Evolutionary conservation across 495 filamentous ascomycete genomes (phyloP), one percentile per base, ranked within the genome.

Genomic region (Penicillium simplicissimum): DNA sequence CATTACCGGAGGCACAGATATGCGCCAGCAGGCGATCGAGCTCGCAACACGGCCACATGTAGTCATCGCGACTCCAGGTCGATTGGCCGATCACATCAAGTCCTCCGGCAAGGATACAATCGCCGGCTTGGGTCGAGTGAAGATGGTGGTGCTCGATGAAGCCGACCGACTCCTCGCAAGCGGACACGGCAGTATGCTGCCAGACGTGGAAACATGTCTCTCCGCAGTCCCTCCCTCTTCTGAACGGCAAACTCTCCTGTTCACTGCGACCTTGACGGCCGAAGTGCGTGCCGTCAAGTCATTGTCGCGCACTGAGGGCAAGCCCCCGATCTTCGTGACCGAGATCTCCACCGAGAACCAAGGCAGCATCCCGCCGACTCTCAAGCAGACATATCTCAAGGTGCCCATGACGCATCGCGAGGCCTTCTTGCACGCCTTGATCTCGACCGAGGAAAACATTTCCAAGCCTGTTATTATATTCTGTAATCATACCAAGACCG

Each of bases 221-320:
- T 84, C 82, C 5, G 85, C 87, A 2, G 84, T 98, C 1, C 94
- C 95, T 1, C 85, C 92, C 0, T 75, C 82, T 0, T 70, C 79
- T 2, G 80, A 91, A 66, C 85, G 95, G 14, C 96, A 97, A 65
- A 96, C 93, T 10, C 85, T 93, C 42, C 86, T 98, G n/a, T 98
- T 98, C 79, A 98, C 95, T 2, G 95, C 95, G 13, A 98, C 95
- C 4, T 82, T 98, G 25, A 98, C 96, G 0, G 85, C 90, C n/a
- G 94, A 98, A 76, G 91, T 98, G 9, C 86, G 88, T 38, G 88
- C 90, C 5, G 74, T 98, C 42, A 92, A 96, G 71, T 81, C 87
- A 31, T 81, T 89, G 69, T 88, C 92, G 13, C 82, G 82, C n/a
- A 72, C 85, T 14, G 74, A 81, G 3, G 82, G 83, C 31, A 87